These are phyloP conservation scores for Nicotiana attenuata DNA, from an alignment of 257 asterid species.

Conservation along the genomic window DNA sequence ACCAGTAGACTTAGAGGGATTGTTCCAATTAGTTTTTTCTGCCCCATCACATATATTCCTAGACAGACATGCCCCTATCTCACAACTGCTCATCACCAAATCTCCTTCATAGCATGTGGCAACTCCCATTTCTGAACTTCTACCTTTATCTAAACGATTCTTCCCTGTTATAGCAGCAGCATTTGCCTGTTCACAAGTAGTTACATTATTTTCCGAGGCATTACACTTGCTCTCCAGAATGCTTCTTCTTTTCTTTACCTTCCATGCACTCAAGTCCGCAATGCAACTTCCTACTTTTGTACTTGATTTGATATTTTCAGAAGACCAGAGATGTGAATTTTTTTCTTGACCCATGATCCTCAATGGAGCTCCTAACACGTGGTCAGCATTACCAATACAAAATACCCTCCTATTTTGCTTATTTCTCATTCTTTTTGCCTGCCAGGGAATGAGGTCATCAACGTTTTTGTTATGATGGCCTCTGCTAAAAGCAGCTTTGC, in stretches of 20 bases:
- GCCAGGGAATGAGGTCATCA: neutral
- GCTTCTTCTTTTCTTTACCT: constrained; percentile 7
- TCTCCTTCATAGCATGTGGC: neutral
- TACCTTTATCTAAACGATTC: neutral
- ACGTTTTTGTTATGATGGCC: neutral
- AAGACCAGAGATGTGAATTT: neutral
- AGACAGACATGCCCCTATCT: neutral
- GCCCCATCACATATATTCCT: neutral
- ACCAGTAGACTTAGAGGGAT: neutral
- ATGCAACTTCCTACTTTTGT: constrained; percentile 7
- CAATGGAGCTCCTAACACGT: neutral
- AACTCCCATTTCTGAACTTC: neutral
- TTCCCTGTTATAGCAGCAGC: neutral
- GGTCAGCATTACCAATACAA: neutral
- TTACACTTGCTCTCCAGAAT: neutral
- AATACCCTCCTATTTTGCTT: constrained; percentile 4
- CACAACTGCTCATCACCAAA: constrained; percentile 4
- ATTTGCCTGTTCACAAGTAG: neutral
- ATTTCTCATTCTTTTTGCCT: constrained; percentile 6
- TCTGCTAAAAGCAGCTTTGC: neutral
- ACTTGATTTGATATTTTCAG: neutral
- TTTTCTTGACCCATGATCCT: constrained; percentile 4
- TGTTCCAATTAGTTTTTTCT: neutral
- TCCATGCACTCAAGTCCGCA: neutral
- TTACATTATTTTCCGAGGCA: neutral